Base-by-base conservation (phyloP, 768 basidiomycete genomes). In the Naganishia randhawae region DNA sequence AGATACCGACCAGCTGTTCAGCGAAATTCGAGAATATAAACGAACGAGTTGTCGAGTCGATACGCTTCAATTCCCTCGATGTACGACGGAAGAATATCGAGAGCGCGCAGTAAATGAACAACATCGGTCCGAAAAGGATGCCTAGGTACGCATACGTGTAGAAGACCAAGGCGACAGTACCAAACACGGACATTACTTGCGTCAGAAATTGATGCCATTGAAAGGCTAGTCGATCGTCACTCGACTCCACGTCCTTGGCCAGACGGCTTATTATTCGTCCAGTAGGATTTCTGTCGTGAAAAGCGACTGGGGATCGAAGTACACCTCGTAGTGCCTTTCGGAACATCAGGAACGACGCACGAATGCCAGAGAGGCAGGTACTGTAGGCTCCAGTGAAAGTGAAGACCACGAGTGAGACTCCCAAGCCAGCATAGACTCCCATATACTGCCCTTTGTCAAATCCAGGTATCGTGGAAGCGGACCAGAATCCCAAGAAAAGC, bases 401-500 rank as follows among this genome's bases (percentile, higher is more conserved):
- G 65, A 85, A 82, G 3, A 88, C 81, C 0, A 82, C 83, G 27
- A 81, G 80, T 63, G 86, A 85, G 76, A 68, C 80, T 0, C 74
- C 78, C 11, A 81, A 80, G 31, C 78, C 80, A 14, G 82, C 82
- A 73, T 84, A 84, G 3, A 83, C 73, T 0, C 75, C 88, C 85
- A 90, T 90, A 76, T 91, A 91, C 35, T 86, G 81, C 0, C 83
- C 85, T 74, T 88, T 84, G 4, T 48, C 75, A 74, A 89, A 87
- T 1, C 85, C 84, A 7, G 72, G 68, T 19, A 90, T 84, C n/a
- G 81, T 84, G 22, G 81, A 68, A 0, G 82, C 82, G 0, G 87
- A 86, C 89, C 89, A 91, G 71, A 86, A 89, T 0, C 88, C 88
- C 22, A 91, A 83, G 81, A 88, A 86, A 3, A 91, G 75, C 37